These are phyloP conservation scores for Russula compacta DNA, from an alignment of 768 basidiomycete genomes.

Conservation along the genomic window DNA sequence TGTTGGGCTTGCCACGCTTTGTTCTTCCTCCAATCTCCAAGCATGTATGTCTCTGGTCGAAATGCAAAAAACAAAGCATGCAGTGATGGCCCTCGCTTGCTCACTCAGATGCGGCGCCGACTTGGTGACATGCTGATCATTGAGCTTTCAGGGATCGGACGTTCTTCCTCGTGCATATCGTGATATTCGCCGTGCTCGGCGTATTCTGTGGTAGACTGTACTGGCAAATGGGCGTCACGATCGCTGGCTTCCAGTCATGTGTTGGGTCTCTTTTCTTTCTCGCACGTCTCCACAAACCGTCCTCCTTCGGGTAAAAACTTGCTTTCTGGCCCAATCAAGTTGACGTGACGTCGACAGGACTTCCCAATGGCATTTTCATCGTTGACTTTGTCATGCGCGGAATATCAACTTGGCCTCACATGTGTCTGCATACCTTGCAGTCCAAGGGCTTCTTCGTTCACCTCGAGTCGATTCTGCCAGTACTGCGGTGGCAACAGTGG, in stretches of 20 bases:
- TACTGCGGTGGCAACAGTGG: conserved; percentile 92
- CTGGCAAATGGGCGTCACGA: conserved; percentile 66
- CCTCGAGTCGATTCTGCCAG: conserved; percentile 73
- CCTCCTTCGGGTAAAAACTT: too few relatives aligned
- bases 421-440: conserved; percentile 30
- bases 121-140: conserved; percentile 1
- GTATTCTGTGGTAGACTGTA: conserved; percentile 89
- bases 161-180: conserved; percentile 71
- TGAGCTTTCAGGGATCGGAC: conserved; percentile 58
- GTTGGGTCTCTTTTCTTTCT: conserved; percentile 92
- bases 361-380: conserved; percentile 87
- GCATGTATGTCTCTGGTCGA: too few relatives aligned
- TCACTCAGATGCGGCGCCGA: not conserved
- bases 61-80: too few relatives aligned
- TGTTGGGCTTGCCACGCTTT: too few relatives aligned
- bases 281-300: conserved; percentile 29
- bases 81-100: too few relatives aligned
- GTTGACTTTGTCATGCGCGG: conserved; percentile 33
- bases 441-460: conserved; percentile 91
- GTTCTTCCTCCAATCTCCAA: too few relatives aligned
- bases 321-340: too few relatives aligned
- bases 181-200: conserved; percentile 62
- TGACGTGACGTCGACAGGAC: conserved; percentile 60
- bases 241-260: conserved; percentile 89
- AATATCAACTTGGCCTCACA: too few relatives aligned